A percentile compares a stretch with the other conserved stretches of the same genome.
These are phyloP conservation scores for Eimeria necatrix DNA, from an alignment of 169 alveolate genomes.

Conservation along the genomic window DNA sequence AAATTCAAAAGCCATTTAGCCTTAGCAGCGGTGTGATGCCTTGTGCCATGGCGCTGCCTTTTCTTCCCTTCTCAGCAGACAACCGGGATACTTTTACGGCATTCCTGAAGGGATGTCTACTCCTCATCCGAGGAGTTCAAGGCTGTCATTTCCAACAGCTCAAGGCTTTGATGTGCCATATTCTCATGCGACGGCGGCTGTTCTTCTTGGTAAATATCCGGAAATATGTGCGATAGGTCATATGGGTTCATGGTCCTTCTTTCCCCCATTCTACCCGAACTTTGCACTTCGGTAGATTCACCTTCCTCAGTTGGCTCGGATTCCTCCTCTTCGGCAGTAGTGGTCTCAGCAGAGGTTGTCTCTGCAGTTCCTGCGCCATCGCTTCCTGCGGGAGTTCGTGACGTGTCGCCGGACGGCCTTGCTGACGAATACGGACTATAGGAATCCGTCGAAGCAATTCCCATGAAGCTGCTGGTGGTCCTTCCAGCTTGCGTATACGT, in stretches of 20 bases:
- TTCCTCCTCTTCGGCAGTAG: neutral
- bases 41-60: neutral
- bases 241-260: conserved; percentile 60
- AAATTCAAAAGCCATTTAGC: conserved; percentile 7
- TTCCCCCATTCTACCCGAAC: conserved; percentile 16
- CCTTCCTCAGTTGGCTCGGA: neutral
- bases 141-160: conserved; percentile 48
- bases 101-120: neutral
- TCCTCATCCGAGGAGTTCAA: neutral
- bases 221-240: conserved; percentile 66
- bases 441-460: conserved; percentile 46
- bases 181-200: conserved; percentile 19
- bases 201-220: conserved; percentile 64
- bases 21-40: neutral
- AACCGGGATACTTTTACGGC: neutral
- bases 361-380: neutral
- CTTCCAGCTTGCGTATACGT: conserved; percentile 47
- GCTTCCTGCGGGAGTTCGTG: neutral
- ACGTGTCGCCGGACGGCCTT: neutral
- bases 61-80: neutral
- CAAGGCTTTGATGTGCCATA: conserved; percentile 64
- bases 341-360: neutral
- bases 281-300: neutral
- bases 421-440: neutral
- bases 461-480: conserved; percentile 55